Percentiles rank a stretch among this genome's conserved stretches.
Conservation (phyloP, 176 grass and related monocot species). For the maize (Zea mays) region Zm-B73-REFERENCE-NAM-5.0 NC_050098.1:157723001-157723500, state of each 20-base stretch:
- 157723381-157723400: conserved; percentile 46
- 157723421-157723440: conserved; percentile 66
- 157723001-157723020: conserved; percentile 60
- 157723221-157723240: not conserved
- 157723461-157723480: conserved; percentile 31
- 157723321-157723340: not conserved
- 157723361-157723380: conserved; percentile 11
- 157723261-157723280: not conserved
- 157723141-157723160: not conserved
- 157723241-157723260: not conserved
- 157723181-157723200: not conserved
- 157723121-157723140: conserved; percentile 1
- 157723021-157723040: conserved; percentile 79
- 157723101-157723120: conserved; percentile 14
- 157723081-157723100: not conserved
- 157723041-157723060: conserved; percentile 32
- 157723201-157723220: conserved; percentile 20
- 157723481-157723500: conserved; percentile 36
- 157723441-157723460: conserved; percentile 39
- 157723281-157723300: conserved; percentile 8
- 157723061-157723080: conserved; percentile 23
- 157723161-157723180: not conserved
- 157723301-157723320: not conserved
- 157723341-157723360: not conserved
- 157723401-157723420: conserved; percentile 48